phyloP scores from a whole-genome alignment of 1,139 yeast genomes.

The Blastobotrys indianensis region DNA sequence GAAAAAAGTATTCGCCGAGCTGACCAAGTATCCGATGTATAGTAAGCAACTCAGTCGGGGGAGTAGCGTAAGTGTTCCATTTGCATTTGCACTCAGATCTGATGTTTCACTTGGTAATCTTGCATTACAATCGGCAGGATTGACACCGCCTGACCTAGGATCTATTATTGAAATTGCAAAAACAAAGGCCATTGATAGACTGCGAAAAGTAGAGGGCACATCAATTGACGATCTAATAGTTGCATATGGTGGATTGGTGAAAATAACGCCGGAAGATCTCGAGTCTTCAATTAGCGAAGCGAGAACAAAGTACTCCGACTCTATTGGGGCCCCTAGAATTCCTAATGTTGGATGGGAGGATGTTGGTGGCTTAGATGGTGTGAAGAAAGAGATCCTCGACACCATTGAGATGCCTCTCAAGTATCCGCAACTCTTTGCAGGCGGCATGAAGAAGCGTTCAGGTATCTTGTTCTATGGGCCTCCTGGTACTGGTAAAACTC shows the following conservation, averaged over 20 bases:
- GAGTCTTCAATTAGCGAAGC: conserved; percentile 73
- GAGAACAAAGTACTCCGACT: conserved; percentile 80
- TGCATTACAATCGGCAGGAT: conserved; percentile 87
- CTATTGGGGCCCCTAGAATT: conserved; percentile 94
- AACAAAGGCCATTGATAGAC: conserved; percentile 49
- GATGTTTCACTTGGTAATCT: conserved; percentile 58
- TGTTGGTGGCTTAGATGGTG: conserved; percentile 84
- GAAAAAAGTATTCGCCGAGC: conserved; percentile 50
- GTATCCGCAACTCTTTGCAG: conserved; percentile 81
- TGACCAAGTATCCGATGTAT: conserved; percentile 30
- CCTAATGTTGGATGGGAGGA: conserved; percentile 96
- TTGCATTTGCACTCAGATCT: conserved; percentile 30
- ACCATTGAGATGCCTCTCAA: conserved; percentile 94
- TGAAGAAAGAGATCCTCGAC: conserved; percentile 87
- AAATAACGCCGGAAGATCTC: conserved; percentile 59
- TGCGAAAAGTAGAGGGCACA: conserved; percentile 27
- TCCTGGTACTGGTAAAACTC: conserved; percentile 96
- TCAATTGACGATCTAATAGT: conserved; percentile 24
- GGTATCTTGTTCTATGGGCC: conserved; percentile 96
- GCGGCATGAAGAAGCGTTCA: conserved; percentile 87
- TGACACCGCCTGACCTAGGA: conserved; percentile 76
- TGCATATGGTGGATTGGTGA: conserved; percentile 42
- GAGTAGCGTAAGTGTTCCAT: conserved; percentile 11
- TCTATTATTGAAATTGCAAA: conserved; percentile 68
- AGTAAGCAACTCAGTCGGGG: conserved; percentile 12